A percentile compares a stretch with the other conserved stretches of the same genome.
phyloP scores from a whole-genome alignment of 768 basidiomycete genomes.

The Mycena metata region DNA sequence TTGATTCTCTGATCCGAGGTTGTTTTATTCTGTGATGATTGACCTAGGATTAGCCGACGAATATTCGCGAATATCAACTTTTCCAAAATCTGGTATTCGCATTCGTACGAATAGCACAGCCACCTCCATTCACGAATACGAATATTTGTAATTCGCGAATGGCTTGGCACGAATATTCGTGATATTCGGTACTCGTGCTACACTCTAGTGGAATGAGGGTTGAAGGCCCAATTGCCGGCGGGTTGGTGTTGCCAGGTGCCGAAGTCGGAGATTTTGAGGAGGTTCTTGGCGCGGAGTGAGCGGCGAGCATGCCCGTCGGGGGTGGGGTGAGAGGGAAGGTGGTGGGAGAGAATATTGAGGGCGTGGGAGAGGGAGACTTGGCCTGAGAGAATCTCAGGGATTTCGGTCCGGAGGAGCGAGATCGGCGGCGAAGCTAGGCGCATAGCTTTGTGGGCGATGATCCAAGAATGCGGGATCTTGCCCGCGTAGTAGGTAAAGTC shows the following conservation, averaged over 20 bases:
- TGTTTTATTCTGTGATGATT: no score
- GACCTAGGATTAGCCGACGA: no score
- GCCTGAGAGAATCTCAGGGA: not conserved
- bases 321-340: not conserved
- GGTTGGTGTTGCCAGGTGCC: not conserved
- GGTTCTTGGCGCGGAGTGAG: not conserved
- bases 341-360: not conserved
- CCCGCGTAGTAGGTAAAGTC: not conserved
- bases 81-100: no score
- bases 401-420: not conserved
- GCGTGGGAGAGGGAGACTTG: not conserved
- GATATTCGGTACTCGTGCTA: no score
- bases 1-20: no score
- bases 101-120: no score
- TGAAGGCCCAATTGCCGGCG: not conserved
- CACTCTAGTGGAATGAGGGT: no score
- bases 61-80: no score
- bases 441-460: constrained; percentile 20
- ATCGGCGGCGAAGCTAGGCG: not conserved
- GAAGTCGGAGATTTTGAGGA: not conserved
- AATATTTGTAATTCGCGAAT: no score
- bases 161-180: no score
- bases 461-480: constrained; percentile 15
- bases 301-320: not conserved
- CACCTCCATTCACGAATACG: no score